Conservation (phyloP, 2,329 filamentous ascomycete genomes). For the Fusarium mundagurra region DNA sequence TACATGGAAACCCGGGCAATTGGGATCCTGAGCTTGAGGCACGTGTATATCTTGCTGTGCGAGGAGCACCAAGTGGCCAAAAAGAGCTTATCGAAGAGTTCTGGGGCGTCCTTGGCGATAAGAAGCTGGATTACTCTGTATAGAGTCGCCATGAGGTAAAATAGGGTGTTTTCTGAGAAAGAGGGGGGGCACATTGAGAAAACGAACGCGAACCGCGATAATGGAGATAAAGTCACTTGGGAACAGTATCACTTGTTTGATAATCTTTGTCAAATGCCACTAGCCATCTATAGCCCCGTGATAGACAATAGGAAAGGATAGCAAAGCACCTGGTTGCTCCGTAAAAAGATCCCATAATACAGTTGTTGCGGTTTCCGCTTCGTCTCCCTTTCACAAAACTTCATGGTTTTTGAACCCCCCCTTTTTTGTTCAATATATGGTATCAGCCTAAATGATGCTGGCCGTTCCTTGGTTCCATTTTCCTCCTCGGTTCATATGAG, state of each 20-base stretch:
- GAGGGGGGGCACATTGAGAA: conserved; percentile 2
- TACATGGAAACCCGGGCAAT: conserved; percentile 75
- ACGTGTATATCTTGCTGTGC: conserved; percentile 70
- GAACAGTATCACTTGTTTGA: conserved; percentile 7
- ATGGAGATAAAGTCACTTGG: not conserved
- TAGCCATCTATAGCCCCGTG: conserved; percentile 20
- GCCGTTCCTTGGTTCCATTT: conserved; percentile 1
- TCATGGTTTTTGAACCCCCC: not conserved
- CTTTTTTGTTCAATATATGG: conserved; percentile 28
- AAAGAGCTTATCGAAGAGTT: conserved; percentile 71
- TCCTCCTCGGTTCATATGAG: not conserved
- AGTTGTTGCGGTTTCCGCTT: conserved; percentile 27
- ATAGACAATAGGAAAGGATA: conserved; percentile 26
- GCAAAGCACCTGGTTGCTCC: conserved; percentile 33
- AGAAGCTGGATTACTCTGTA: conserved; percentile 59
- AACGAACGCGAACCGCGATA: not conserved
- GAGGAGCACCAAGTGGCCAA: conserved; percentile 68
- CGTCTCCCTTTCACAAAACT: not conserved
- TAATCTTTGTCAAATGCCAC: conserved; percentile 29
- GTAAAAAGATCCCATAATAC: conserved; percentile 38
- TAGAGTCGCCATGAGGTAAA: conserved; percentile 6
- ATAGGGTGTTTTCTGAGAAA: not conserved
- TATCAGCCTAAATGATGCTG: conserved; percentile 28
- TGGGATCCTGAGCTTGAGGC: conserved; percentile 72
- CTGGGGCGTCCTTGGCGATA: conserved; percentile 68